Evolutionary conservation across 495 filamentous ascomycete species (phyloP).

Genomic region (Penicillium manginii): DNA sequence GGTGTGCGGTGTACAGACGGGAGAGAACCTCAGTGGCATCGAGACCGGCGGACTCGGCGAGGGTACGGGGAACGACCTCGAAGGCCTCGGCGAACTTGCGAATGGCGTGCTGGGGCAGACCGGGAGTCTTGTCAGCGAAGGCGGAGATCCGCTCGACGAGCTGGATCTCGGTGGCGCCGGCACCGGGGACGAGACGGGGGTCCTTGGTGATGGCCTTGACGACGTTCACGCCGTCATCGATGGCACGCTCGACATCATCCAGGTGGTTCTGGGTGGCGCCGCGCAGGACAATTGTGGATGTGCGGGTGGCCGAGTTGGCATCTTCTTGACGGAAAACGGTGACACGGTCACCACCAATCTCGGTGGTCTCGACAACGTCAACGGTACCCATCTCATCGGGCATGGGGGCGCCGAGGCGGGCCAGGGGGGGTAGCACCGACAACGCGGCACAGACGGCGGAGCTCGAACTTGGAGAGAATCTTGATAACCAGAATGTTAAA

Average conservation of each 20-base stretch:
- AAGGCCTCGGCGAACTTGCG: conserved; percentile 98
- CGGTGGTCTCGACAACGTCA: conserved; percentile 94
- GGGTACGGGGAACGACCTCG: conserved; percentile 89
- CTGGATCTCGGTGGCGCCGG: conserved; percentile 95
- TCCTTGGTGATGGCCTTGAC: conserved; percentile 98
- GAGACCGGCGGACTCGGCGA: conserved; percentile 92
- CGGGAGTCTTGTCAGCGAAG: conserved; percentile 87
- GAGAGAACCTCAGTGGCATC: conserved; percentile 95
- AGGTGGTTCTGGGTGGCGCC: conserved; percentile 98
- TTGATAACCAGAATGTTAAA: conserved; percentile 96
- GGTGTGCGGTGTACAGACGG: conserved; percentile 90
- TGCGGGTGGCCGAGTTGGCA: conserved; percentile 85
- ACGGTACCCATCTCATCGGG: conserved; percentile 97
- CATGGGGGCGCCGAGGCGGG: conserved; percentile 96
- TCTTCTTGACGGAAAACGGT: conserved; percentile 98
- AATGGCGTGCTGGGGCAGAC: conserved; percentile 91
- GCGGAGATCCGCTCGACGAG: conserved; percentile 88
- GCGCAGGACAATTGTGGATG: conserved; percentile 91
- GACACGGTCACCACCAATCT: conserved; percentile 98
- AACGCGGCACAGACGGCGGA: conserved; percentile 90
- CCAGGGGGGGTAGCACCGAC: conserved; percentile 96
- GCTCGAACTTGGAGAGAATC: conserved; percentile 97
- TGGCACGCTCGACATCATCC: conserved; percentile 94
- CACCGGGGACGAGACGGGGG: conserved; percentile 86
- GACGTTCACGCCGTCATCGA: conserved; percentile 98